phyloP scores from a whole-genome alignment of 1,139 yeast genomes.

The Blastobotrys arbuscula region DNA sequence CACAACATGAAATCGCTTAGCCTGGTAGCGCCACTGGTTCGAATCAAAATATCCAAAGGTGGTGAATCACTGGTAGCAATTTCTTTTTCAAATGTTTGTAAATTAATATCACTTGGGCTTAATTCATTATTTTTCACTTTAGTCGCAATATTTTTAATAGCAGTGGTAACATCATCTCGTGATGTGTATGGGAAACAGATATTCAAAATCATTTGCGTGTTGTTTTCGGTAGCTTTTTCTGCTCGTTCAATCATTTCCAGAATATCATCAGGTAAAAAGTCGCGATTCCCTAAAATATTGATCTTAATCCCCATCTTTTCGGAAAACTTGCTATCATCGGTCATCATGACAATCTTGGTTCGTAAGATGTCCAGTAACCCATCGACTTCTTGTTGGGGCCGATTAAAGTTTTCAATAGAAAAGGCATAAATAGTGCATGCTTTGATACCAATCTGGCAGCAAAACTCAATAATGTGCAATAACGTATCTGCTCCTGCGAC shows the following conservation, averaged over 20 bases:
- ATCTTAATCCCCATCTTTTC: slow-evolving; percentile 68
- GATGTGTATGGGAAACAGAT: slow-evolving; percentile 96
- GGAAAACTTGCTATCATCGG: slow-evolving; percentile 43
- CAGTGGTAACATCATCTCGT: slow-evolving; percentile 78
- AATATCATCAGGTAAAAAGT: slow-evolving; percentile 66
- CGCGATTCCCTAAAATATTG: slow-evolving; percentile 65
- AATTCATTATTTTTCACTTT: slow-evolving; percentile 33
- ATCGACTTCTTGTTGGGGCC: slow-evolving; percentile 75
- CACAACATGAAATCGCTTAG: slow-evolving; percentile 88
- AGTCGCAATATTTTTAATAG: slow-evolving; percentile 51
- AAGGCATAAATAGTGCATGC: slow-evolving; percentile 91
- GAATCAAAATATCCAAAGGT: slow-evolving; percentile 71
- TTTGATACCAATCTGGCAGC: slow-evolving; percentile 78
- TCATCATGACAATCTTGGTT: slow-evolving; percentile 47
- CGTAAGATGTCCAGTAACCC: slow-evolving; percentile 81
- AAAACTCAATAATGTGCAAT: slow-evolving; percentile 53
- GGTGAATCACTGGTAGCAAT: slow-evolving; percentile 67
- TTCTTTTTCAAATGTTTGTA: slow-evolving; percentile 43
- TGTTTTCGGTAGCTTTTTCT: slow-evolving; percentile 60
- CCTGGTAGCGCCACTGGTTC: slow-evolving; percentile 85
- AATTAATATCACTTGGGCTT: slow-evolving; percentile 38
- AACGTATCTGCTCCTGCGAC: slow-evolving; percentile 70
- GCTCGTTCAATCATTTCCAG: slow-evolving; percentile 56
- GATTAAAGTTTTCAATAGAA: slow-evolving; percentile 88
- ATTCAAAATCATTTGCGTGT: slow-evolving; percentile 68